Base-by-base conservation (phyloP, 192 early-diverging fungal species). In the Backusella luteola region DNA sequence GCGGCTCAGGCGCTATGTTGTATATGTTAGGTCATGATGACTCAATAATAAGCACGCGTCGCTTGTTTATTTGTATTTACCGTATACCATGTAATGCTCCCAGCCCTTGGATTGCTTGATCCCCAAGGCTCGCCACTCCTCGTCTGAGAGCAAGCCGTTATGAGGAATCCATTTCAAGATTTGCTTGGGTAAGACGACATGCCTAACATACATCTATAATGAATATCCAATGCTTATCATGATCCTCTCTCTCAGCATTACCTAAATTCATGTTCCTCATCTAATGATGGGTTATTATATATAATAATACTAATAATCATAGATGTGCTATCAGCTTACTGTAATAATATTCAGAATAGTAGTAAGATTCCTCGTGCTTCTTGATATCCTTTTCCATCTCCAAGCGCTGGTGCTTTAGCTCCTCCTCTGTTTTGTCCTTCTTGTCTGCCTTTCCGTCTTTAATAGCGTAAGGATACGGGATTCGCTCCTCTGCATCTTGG, bases 41-140 rank as follows among this genome's bases (percentile, higher is more conserved):
- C 26, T 17, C 2, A 66, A 11, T 21, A 32, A 3, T 32, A 2
- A 3, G 3, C 0, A 3, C 32, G 3, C 32, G 32, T 32, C 32
- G 2, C 3, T 21, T 29, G 34, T 38, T 56, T 34, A 14, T 34
- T 38, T 21, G 11, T 34, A 35, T 63, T 73, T 77, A 86, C 84
- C 75, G 21, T 86, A 86, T 26, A 88, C 79, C 85, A 87, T 85
- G 75, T 87, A 88, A 74, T 87, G 85, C 23, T 80, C 82, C 85
- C 87, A 88, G 12, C 87, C 86, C 38, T 75, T 72, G 11, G 85
- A 87, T 53, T 87, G 84, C 38, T 80, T 83, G 34, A 87, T 70
- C 1, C 87, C 87, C 23, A 84, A 49, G 36, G 67, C 71, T 67
- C 83, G 41, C 81, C 86, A 87, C 79, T 86, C 85, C 32, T 76